Evolutionary conservation across 768 basidiomycete genomes (phyloP).

Genomic region (Boletus insuetus): DNA sequence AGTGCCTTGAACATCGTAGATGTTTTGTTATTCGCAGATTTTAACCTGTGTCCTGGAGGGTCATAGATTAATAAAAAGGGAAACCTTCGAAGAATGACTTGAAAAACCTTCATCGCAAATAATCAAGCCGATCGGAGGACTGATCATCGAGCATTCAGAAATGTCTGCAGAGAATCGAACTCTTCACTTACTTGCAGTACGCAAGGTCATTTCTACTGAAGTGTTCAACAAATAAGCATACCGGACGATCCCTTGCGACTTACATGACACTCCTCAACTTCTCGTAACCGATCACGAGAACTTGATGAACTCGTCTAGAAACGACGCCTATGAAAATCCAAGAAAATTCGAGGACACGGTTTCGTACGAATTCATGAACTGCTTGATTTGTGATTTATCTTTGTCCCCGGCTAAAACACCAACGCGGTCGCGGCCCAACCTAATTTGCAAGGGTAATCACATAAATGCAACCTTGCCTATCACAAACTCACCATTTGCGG

Average conservation of each 20-base stretch:
- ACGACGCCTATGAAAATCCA: not conserved
- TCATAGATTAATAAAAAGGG: not conserved
- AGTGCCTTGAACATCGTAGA: conserved; percentile 81
- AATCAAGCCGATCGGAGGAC: conserved; percentile 89
- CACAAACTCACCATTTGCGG: conserved; percentile 76
- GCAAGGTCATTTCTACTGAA: conserved; percentile 49
- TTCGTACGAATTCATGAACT: conserved; percentile 72
- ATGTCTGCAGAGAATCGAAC: not conserved
- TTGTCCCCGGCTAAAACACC: conserved; percentile 61
- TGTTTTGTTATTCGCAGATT: conserved; percentile 89
- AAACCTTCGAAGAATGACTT: not conserved
- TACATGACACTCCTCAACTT: conserved; percentile 81
- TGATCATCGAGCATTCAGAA: conserved; percentile 26
- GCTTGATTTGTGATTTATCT: conserved; percentile 53
- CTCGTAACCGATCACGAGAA: conserved; percentile 95
- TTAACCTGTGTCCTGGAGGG: conserved; percentile 77
- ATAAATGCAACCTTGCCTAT: not conserved
- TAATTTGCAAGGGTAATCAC: conserved; percentile 18
- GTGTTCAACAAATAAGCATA: not conserved
- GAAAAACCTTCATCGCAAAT: conserved; percentile 88
- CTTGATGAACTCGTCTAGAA: conserved; percentile 68
- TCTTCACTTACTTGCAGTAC: conserved; percentile 56
- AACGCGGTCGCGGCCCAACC: conserved; percentile 55
- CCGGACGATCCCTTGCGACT: conserved; percentile 23
- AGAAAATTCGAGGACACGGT: not conserved